Percentiles rank a stretch among this genome's conserved stretches.
Evolutionary conservation across 2,329 filamentous ascomycete species (phyloP).

Genomic region (Tolypocladium endophyticum): DNA sequence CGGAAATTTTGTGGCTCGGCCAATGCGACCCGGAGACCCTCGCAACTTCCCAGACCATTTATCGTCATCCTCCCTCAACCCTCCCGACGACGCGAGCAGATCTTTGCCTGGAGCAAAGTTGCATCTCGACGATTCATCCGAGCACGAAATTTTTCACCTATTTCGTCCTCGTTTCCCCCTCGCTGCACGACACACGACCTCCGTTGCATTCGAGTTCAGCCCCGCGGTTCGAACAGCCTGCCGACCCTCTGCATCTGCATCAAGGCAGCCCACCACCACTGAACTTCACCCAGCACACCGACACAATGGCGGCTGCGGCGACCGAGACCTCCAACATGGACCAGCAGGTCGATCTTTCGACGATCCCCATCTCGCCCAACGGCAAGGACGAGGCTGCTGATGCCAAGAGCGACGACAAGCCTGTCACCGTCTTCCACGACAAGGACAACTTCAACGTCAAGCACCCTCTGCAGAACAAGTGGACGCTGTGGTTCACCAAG

Average conservation of each 20-base stretch:
- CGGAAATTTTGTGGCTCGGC: constrained; percentile 1
- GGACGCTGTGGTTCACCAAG: constrained; percentile 99
- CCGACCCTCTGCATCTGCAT: constrained; percentile 6
- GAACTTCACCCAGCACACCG: neutral
- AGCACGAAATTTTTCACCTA: constrained; percentile 17
- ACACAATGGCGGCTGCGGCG: constrained; percentile 25
- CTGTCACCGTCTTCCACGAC: constrained; percentile 94
- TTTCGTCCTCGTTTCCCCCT: constrained; percentile 9
- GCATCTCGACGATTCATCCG: constrained; percentile 6
- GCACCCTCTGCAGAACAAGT: constrained; percentile 93
- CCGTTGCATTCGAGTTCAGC: constrained; percentile 5
- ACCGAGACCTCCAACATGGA: constrained; percentile 26
- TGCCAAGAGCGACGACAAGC: constrained; percentile 44
- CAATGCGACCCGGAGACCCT: neutral
- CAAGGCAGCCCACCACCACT: neutral
- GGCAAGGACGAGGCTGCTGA: constrained; percentile 41
- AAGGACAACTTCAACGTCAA: constrained; percentile 99
- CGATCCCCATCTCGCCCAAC: constrained; percentile 55
- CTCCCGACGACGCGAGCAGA: constrained; percentile 7
- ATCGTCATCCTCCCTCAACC: constrained; percentile 8
- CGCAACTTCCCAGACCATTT: constrained; percentile 8
- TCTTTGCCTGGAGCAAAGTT: constrained; percentile 31
- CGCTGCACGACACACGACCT: neutral
- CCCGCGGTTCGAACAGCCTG: constrained; percentile 8
- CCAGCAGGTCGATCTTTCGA: constrained; percentile 55